Percentiles rank a stretch among this genome's conserved stretches.
Evolutionary conservation across 106 monocot species (phyloP).

Genomic region (Phalaenopsis equestris): DNA sequence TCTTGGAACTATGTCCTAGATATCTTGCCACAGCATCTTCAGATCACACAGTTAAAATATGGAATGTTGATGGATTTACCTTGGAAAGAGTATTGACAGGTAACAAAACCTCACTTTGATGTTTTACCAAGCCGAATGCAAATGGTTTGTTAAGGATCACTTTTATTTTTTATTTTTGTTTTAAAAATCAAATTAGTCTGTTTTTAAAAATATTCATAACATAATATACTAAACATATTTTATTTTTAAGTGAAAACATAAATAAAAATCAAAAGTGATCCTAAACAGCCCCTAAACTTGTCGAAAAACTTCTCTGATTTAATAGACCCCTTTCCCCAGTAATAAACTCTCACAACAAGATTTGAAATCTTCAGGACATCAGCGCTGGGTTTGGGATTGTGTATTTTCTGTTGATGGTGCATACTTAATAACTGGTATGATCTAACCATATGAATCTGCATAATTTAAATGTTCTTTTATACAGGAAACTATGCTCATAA

Average conservation of each 20-base stretch:
- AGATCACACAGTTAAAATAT: constrained; percentile 92
- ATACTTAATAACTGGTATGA: constrained; percentile 85
- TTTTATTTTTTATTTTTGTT: too few relatives aligned
- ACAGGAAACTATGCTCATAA: background rate
- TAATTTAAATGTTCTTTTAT: background rate
- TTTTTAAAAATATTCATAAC: too few relatives aligned
- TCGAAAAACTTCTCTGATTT: too few relatives aligned
- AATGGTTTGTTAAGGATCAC: too few relatives aligned
- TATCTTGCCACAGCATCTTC: constrained; percentile 95
- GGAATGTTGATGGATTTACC: constrained; percentile 95
- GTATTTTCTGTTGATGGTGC: constrained; percentile 98
- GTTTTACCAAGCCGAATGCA: background rate
- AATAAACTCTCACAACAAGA: background rate
- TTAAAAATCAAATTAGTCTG: too few relatives aligned
- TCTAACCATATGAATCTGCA: background rate
- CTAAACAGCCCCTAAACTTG: too few relatives aligned
- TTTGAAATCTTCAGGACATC: constrained; percentile 50
- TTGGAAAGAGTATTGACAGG: constrained; percentile 77
- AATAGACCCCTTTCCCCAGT: background rate
- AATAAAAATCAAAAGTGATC: too few relatives aligned
- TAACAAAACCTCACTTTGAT: constrained; percentile 10
- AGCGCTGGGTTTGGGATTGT: constrained; percentile 97
- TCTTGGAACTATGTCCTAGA: constrained; percentile 14
- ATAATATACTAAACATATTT: too few relatives aligned
- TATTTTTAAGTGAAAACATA: too few relatives aligned